A percentile compares a stretch with the other conserved stretches of the same genome.
Evolutionary conservation across 768 basidiomycete species (phyloP).

Genomic region (Fomitopsis serialis): DNA sequence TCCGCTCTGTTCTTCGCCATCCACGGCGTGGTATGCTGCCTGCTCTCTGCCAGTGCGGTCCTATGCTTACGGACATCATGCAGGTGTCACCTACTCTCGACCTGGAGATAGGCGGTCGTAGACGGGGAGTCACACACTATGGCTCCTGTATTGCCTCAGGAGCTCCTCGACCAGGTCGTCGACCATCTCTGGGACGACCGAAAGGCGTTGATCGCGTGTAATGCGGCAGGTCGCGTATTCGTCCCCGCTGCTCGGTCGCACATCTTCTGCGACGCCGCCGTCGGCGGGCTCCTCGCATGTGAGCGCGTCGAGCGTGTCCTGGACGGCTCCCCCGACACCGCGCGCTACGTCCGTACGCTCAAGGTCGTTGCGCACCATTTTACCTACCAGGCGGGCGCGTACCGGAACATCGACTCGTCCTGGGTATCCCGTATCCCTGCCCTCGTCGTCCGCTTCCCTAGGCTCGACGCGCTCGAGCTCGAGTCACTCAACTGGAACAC

Average conservation of each 20-base stretch:
- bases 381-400: background rate
- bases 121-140: background rate
- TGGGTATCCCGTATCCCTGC: slow-evolving; percentile 12
- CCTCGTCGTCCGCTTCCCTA: slow-evolving; percentile 3
- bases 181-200: slow-evolving; percentile 24
- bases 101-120: too few relatives aligned
- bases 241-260: slow-evolving; percentile 19
- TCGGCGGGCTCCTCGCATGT: slow-evolving; percentile 7
- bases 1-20: background rate
- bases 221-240: slow-evolving; percentile 14
- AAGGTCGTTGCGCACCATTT: slow-evolving; percentile 11
- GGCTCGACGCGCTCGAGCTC: slow-evolving; percentile 10
- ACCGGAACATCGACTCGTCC: background rate
- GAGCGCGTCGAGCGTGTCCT: slow-evolving; percentile 14
- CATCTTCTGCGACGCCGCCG: slow-evolving; percentile 19
- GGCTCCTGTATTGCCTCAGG: slow-evolving; percentile 16
- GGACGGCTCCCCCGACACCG: slow-evolving; percentile 10
- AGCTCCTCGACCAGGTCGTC: slow-evolving; percentile 22
- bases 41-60: background rate
- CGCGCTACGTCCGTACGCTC: slow-evolving; percentile 16
- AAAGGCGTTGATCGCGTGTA: slow-evolving; percentile 15
- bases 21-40: background rate
- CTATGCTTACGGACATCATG: too few relatives aligned
- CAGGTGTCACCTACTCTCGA: too few relatives aligned
- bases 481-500: slow-evolving; percentile 9